A percentile compares a stretch with the other conserved stretches of the same genome.
Conservation (phyloP, 2,329 filamentous ascomycete species). For the Hawksworthiomyces lignivorus region DNA sequence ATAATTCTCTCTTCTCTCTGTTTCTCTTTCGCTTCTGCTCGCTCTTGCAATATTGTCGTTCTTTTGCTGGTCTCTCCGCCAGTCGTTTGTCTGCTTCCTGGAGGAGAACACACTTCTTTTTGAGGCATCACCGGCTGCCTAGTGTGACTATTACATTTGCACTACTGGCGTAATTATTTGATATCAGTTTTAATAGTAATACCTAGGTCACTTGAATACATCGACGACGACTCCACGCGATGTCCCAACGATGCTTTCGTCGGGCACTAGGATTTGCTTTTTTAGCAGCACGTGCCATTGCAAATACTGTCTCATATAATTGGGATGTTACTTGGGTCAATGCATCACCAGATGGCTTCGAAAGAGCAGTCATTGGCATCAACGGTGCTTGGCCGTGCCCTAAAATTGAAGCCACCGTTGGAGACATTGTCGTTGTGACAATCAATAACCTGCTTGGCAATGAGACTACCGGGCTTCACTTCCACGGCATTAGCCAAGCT, state of each 20-base stretch:
- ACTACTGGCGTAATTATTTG: too few relatives aligned
- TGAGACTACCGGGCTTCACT: constrained; percentile 45
- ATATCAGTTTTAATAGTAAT: too few relatives aligned
- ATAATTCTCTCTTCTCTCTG: neutral
- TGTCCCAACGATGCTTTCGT: too few relatives aligned
- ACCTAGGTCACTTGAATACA: too few relatives aligned
- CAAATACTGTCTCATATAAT: constrained; percentile 27
- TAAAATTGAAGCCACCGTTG: constrained; percentile 40
- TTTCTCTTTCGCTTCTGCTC: too few relatives aligned
- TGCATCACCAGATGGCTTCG: constrained; percentile 29
- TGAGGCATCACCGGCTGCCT: too few relatives aligned
- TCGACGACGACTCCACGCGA: too few relatives aligned
- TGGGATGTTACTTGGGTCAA: constrained; percentile 35
- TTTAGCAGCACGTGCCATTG: constrained; percentile 19
- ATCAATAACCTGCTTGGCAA: constrained; percentile 45
- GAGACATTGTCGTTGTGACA: constrained; percentile 42
- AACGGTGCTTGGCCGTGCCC: constrained; percentile 57
- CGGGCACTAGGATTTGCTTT: too few relatives aligned
- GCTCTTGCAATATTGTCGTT: too few relatives aligned
- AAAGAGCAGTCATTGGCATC: constrained; percentile 39
- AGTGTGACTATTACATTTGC: too few relatives aligned
- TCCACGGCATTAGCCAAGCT: constrained; percentile 52
- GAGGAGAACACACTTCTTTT: too few relatives aligned
- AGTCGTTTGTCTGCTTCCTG: too few relatives aligned
- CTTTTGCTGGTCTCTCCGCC: neutral